Base-by-base conservation (phyloP, 139 green algal genomes). In the Monoraphidium neglectum region DNA sequence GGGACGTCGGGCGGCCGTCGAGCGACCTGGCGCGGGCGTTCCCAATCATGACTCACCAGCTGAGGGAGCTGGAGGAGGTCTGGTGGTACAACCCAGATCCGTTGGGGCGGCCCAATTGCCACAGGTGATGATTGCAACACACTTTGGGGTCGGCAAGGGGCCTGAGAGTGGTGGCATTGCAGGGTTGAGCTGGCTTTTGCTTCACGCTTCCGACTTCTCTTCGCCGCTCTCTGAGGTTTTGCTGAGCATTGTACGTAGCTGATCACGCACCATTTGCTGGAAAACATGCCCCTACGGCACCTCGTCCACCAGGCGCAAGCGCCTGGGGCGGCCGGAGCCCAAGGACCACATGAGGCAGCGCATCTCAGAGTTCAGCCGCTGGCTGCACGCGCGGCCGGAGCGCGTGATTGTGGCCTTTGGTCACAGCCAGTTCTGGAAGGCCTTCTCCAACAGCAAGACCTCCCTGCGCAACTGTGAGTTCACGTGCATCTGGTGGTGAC, bases 401-500 rank as follows among this genome's bases (percentile, higher is more conserved):
- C 83, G 79, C 32, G 60, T 88, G 21, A 84, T 95, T 37, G 84
- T 95, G 35, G 87, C 85, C 0, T 85, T 93, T 65, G 91, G 91
- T 15, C 91, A 95, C 84, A 84, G 70, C 79, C 82, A 59, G 18
- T 91, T 92, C 66, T 92, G 84, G 73, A 84, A 85, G 70, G 72
- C 86, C 59, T 87, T 94, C 56, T 56, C 68, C 46, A 74, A 83
- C 51, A 79, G 67, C 24, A 36, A 57, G 33, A 64, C 30, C 53
- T 68, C 68, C 33, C 62, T 95, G 59, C 69, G 60, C 18, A 95
- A 95, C 64, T 94, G 90, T 65, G 89, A 93, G 76, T 33, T 92
- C 43, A 60, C 76, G 32, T 37, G 51, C 23, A 70, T 79, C 33
- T 57, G 47, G 73, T 79, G 73, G 73, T 79, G 61, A 71, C 6